A percentile compares a stretch with the other conserved stretches of the same genome.
phyloP scores from a whole-genome alignment of 768 basidiomycete genomes.

The Ephemerocybe angulata region DNA sequence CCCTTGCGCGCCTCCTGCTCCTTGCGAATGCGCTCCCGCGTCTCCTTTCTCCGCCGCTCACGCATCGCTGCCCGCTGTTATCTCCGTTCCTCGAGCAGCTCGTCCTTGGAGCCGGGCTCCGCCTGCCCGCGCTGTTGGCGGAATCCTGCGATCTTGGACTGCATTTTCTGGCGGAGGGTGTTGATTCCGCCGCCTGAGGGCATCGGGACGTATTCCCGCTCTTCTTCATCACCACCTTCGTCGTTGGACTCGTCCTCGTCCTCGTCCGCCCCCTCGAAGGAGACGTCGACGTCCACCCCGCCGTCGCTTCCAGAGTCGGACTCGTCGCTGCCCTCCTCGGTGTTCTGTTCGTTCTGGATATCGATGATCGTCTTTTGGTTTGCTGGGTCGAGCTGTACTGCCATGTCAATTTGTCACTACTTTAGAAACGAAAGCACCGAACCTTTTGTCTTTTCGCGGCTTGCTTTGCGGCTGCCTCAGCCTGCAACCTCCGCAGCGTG shows the following conservation, averaged over 20 bases:
- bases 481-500: slow-evolving; percentile 88
- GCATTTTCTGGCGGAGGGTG: slow-evolving; percentile 67
- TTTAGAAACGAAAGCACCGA: slow-evolving; percentile 11
- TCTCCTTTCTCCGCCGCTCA: slow-evolving; percentile 81
- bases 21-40: slow-evolving; percentile 72
- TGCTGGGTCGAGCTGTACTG: slow-evolving; percentile 79
- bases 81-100: slow-evolving; percentile 76
- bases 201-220: slow-evolving; percentile 56
- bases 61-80: slow-evolving; percentile 75
- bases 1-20: slow-evolving; percentile 58
- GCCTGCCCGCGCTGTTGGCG: slow-evolving; percentile 21
- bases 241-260: slow-evolving; percentile 24
- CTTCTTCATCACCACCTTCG: slow-evolving; percentile 19
- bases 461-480: slow-evolving; percentile 68
- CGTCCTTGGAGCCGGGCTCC: slow-evolving; percentile 69
- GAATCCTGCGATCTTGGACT: slow-evolving; percentile 70
- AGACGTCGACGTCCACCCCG: slow-evolving; percentile 38
- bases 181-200: slow-evolving; percentile 58
- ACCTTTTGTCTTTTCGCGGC: slow-evolving; percentile 82
- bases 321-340: slow-evolving; percentile 16
- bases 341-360: slow-evolving; percentile 53
- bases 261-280: slow-evolving; percentile 33
- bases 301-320: slow-evolving; percentile 30
- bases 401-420: slow-evolving; percentile 3
- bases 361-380: slow-evolving; percentile 78